Evolutionary conservation across 139 green algal species (phyloP), one percentile per base, ranked within the genome.

Genomic region (Chlamydomonas incerta): DNA sequence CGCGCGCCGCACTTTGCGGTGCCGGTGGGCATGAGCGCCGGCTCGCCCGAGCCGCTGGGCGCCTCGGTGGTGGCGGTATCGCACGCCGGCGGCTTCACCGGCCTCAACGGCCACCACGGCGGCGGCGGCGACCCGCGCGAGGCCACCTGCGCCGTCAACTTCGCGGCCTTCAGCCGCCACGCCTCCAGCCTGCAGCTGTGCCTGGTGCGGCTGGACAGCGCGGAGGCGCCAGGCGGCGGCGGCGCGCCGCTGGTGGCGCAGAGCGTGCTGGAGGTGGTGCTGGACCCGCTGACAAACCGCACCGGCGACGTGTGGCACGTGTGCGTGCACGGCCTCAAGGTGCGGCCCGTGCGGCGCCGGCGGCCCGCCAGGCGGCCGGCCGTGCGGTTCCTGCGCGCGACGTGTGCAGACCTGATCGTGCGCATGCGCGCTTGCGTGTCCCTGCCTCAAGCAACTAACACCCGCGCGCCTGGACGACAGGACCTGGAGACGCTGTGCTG

Each of bases 271-370:
- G 77, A 83, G 77, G 77, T 83, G 33, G 24, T 85, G 0, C 77
- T 97, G 72, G 93, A 96, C 82, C 90, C 93, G 0, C n/a, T 72
- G 15, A 81, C 92, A 0, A 90, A 90, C 80, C 83, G 90, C 62
- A 86, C 74, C 69, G 90, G 93, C n/a, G 90, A 95, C 73, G 79
- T 92, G 37, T 96, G 93, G 80, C 92, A 96, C 85, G 50, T 88
- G 29, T 85, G 68, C 66, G 81, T 90, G 50, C 75, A 77, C 33
- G 76, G 75, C 1, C 87, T 90, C 41, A 69, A 69, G 77, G 77
- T 74, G 52, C 10, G 77, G 23, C n/a, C n/a, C n/a, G n/a, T n/a
- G n/a, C n/a, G n/a, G n/a, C n/a, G n/a, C n/a, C n/a, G n/a, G n/a
- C n/a, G n/a, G n/a, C n/a, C n/a, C n/a, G n/a, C n/a, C n/a, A n/a